Percentiles rank a stretch among this genome's conserved stretches.
Conservation (phyloP, 306 rosid genomes). For the Cucurbita ficifolia region DNA sequence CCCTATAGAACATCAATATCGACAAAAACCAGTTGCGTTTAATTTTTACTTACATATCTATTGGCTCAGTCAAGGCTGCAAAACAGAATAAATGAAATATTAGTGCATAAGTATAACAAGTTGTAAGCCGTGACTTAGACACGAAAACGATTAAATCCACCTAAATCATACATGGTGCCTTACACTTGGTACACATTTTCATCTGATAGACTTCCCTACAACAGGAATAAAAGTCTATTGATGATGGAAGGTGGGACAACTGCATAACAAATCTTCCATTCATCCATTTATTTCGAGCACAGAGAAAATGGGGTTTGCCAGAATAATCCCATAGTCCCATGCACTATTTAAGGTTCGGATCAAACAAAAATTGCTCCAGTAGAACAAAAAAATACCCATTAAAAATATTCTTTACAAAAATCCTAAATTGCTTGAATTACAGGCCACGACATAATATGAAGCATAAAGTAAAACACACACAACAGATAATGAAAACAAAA, state of each 20-base stretch:
- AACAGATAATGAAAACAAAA: not conserved
- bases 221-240: not conserved
- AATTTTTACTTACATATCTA: constrained; percentile 55
- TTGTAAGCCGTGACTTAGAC: not conserved
- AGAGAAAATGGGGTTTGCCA: not conserved
- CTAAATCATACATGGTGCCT: not conserved
- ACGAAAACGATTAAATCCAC: not conserved
- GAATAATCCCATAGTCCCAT: not conserved
- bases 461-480: not conserved
- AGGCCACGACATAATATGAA: not conserved
- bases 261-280: not conserved
- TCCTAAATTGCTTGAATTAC: not conserved
- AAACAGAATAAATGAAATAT: not conserved
- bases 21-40: not conserved
- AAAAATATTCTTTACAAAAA: not conserved
- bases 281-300: not conserved
- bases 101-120: not conserved
- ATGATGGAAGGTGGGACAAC: not conserved
- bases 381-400: not conserved
- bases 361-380: not conserved
- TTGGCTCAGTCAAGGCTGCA: constrained; percentile 75
- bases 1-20: not conserved
- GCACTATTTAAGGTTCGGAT: not conserved
- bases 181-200: not conserved
- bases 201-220: not conserved